phyloP scores from a whole-genome alignment of 1,284 basidiomycete genomes.

The Malassezia obtusa region DNA sequence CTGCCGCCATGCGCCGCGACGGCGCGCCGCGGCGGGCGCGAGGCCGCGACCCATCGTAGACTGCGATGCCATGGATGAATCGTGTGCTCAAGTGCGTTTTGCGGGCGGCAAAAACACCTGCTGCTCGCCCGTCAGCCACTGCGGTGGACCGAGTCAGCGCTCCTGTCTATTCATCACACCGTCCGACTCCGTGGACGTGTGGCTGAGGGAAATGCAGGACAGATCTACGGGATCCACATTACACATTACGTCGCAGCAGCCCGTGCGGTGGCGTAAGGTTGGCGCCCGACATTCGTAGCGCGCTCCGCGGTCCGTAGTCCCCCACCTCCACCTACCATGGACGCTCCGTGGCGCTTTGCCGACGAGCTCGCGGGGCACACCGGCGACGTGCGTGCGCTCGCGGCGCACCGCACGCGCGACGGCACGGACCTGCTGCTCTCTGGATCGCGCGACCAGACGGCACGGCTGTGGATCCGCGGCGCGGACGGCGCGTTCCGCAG shows the following conservation, averaged over 20 bases:
- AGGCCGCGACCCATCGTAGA: no score
- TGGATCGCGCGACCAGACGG: slow-evolving; percentile 23
- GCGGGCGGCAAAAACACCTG: no score
- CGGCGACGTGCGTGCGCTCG: slow-evolving; percentile 36
- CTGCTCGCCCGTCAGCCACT: no score
- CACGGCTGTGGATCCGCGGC: slow-evolving; percentile 17
- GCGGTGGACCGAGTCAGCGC: no score
- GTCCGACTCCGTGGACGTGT: slow-evolving; percentile 7
- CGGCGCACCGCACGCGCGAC: slow-evolving; percentile 27
- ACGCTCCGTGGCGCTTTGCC: slow-evolving; percentile 18
- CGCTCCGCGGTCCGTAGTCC: not conserved
- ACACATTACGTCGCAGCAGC: slow-evolving; percentile 15
- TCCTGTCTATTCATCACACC: slow-evolving; percentile 21
- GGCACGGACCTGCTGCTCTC: slow-evolving; percentile 25
- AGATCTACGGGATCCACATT: slow-evolving; percentile 6
- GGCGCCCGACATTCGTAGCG: slow-evolving; percentile 9
- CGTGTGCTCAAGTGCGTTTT: no score
- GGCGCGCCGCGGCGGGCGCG: not conserved
- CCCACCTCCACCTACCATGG: not conserved
- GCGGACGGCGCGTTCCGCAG: slow-evolving; percentile 5
- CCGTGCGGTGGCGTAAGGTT: slow-evolving; percentile 9
- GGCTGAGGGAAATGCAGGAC: slow-evolving; percentile 21
- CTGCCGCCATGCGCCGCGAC: no score
- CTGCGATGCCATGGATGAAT: no score
- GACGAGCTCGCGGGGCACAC: slow-evolving; percentile 29